Evolutionary conservation across 2,329 filamentous ascomycete species (phyloP).

Genomic region (Aspergillus sp.): DNA sequence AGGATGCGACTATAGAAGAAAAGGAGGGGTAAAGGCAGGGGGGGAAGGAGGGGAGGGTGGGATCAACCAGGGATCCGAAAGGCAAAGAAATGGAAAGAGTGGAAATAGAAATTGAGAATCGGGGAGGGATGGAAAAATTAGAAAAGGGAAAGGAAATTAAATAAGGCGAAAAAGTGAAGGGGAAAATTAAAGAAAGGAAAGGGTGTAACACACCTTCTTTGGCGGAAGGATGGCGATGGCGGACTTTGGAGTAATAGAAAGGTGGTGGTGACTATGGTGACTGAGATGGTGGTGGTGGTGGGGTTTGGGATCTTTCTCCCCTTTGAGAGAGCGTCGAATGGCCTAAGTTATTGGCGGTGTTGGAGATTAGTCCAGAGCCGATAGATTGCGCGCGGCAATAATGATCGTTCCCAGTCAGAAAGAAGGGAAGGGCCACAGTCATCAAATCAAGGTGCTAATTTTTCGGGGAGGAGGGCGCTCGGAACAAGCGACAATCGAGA

Average conservation of each 20-base stretch:
- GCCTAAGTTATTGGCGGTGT: constrained; percentile 53
- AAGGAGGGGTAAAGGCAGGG: background rate
- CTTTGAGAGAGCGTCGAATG: constrained; percentile 85
- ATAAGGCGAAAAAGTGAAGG: constrained; percentile 8
- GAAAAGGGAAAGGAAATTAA: constrained; percentile 3
- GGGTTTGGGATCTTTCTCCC: constrained; percentile 71
- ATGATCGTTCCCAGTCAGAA: no score
- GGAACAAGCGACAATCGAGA: constrained; percentile 24
- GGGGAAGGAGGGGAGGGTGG: constrained; percentile 4
- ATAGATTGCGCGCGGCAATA: background rate
- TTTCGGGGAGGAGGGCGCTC: constrained; percentile 8
- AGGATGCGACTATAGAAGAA: constrained; percentile 1
- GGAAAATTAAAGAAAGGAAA: constrained; percentile 12
- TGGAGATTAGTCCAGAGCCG: background rate
- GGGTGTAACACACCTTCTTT: constrained; percentile 71
- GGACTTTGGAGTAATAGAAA: constrained; percentile 80
- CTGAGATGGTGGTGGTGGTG: constrained; percentile 25
- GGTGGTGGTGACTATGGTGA: constrained; percentile 46
- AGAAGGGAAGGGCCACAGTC: constrained; percentile 1
- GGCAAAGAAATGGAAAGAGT: constrained; percentile 5
- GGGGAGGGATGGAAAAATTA: constrained; percentile 12
- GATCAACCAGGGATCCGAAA: constrained; percentile 1
- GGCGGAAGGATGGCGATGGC: constrained; percentile 86
- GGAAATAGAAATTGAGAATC: constrained; percentile 5
- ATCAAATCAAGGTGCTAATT: constrained; percentile 6